A percentile compares a stretch with the other conserved stretches of the same genome.
Conservation (phyloP, 164 flowering plant species). For the Tetracentron sinense region DNA sequence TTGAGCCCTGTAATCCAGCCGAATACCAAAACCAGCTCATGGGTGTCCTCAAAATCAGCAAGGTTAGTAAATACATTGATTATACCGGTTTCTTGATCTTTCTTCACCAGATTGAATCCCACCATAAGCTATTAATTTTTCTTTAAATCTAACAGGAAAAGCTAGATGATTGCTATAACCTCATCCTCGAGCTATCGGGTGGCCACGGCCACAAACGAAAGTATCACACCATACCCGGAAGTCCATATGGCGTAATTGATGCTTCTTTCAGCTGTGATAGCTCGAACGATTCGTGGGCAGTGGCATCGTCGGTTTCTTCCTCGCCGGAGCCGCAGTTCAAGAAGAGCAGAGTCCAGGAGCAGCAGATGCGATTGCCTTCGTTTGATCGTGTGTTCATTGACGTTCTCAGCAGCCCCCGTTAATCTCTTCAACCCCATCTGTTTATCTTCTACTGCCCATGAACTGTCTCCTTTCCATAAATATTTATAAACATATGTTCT, state of each 20-base stretch:
- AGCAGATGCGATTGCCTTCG: conserved; percentile 43
- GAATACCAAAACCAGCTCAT: too few species aligned
- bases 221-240: too few species aligned
- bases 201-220: neutral
- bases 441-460: conserved; percentile 10
- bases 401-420: conserved; percentile 22
- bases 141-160: too few species aligned
- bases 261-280: too few species aligned
- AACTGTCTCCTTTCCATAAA: neutral
- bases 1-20: too few species aligned
- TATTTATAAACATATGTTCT: neutral
- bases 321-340: too few species aligned
- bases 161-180: conserved; percentile 6
- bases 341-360: conserved; percentile 11
- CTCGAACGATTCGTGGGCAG: conserved; percentile 23
- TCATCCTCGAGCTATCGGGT: conserved; percentile 20
- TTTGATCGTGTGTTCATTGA: conserved; percentile 33
- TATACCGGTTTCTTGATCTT: neutral
- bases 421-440: neutral
- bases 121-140: neutral
- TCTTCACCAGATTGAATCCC: neutral
- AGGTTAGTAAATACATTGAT: conserved; percentile 11
- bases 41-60: too few species aligned
- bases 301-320: conserved; percentile 3
- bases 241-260: conserved; percentile 10